Base-by-base conservation (phyloP, 768 basidiomycete genomes). In the Mrakia gelida region DNA sequence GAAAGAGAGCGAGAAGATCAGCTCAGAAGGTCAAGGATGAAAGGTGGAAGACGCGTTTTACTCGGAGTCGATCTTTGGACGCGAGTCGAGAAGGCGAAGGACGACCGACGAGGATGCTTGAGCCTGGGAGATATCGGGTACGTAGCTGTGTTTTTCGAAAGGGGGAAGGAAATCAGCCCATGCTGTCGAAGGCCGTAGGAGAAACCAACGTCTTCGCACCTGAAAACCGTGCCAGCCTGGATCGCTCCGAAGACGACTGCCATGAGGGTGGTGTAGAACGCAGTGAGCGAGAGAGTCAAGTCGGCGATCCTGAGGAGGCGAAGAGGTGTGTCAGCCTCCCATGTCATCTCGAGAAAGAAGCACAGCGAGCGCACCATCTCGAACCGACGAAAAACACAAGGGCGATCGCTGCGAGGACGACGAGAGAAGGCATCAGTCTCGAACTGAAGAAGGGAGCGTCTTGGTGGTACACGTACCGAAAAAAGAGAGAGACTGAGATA, bases 111-210 rank as follows among this genome's bases (percentile, higher is more conserved):
- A 92, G 2, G 94, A 91, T 41, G 90, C 87, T 81, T 90, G 90
- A 34, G 95, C 94, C 1, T 92, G 91, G 0, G 92, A 93, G 10
- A 83, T 83, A 83, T 96, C 94, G 61, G 95, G 94, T 1, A 95
- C 49, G 38, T 38, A 38, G 38, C 38, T 38, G 21, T 38, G 38
- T 38, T 38, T 8, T 3, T 38, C 38, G 18, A 16, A 52, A 13
- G 18, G 15, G 4, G 38, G 38, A 52, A 52, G 49, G 49, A 2
- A 21, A 21, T 52, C 16, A 52, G 49, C 18, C 4, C 16, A 15
- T 16, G 15, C 21, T 2, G 15, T 21, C 18, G 18, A 10, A 45
- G 18, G 21, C 8, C 8, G 38, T 3, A 16, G 18, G 49, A 52
- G 7, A 16, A 52, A 52, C 49, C 15, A 7, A 18, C 8, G 15